A percentile compares a stretch with the other conserved stretches of the same genome.
Conservation (phyloP, 2,329 filamentous ascomycete genomes). For the Pseudogymnoascus sp. region DNA sequence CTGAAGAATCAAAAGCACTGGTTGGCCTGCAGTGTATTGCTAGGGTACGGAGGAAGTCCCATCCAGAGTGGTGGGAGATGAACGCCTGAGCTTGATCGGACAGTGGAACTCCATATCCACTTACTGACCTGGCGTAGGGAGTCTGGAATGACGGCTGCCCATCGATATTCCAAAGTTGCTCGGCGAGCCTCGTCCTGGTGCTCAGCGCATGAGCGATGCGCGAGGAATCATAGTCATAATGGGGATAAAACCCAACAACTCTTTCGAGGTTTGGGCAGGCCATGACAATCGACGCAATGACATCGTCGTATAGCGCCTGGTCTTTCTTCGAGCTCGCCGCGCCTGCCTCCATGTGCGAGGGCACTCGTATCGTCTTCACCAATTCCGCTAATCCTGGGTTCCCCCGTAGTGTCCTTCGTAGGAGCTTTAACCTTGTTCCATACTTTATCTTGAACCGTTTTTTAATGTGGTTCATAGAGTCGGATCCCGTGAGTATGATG, state of each 20-base stretch:
- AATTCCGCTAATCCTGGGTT: constrained; percentile 46
- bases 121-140: constrained; percentile 14
- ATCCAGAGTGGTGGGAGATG: constrained; percentile 45
- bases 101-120: constrained; percentile 34
- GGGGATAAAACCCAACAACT: constrained; percentile 45
- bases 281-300: constrained; percentile 55
- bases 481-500: constrained; percentile 51
- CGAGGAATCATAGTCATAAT: constrained; percentile 49
- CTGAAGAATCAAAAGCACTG: constrained; percentile 43
- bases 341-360: constrained; percentile 35
- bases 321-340: constrained; percentile 26
- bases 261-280: constrained; percentile 57
- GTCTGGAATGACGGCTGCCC: not conserved
- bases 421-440: constrained; percentile 46
- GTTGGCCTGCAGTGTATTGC: constrained; percentile 52
- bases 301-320: constrained; percentile 46
- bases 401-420: constrained; percentile 49
- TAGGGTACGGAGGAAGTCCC: constrained; percentile 48
- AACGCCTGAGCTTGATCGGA: constrained; percentile 39
- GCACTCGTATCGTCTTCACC: constrained; percentile 52
- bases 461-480: constrained; percentile 43
- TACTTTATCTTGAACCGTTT: constrained; percentile 49
- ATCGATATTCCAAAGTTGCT: constrained; percentile 51
- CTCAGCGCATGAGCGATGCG: constrained; percentile 53
- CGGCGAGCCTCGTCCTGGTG: constrained; percentile 46